Percentiles rank a stretch among this genome's conserved stretches.
Conservation (phyloP, 176 grass and related monocot species). For the Oryza glaberrima region DNA sequence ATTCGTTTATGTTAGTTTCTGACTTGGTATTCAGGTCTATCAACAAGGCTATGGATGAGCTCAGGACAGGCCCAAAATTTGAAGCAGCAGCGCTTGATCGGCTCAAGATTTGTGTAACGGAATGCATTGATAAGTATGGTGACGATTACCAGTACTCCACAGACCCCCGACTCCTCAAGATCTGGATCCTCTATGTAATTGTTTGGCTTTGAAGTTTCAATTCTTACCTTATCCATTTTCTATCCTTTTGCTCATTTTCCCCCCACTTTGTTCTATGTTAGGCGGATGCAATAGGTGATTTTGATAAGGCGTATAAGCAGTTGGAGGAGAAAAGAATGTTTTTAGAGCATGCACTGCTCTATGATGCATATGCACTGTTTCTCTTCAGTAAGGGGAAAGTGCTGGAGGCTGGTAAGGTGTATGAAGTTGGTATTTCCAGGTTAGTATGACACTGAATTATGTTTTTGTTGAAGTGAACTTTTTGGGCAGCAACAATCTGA, state of each 20-base stretch:
- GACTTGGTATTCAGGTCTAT: slow-evolving; percentile 70
- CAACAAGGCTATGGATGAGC: slow-evolving; percentile 48
- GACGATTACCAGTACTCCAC: slow-evolving; percentile 72
- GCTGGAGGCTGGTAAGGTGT: slow-evolving; percentile 68
- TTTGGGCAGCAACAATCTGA: slow-evolving; percentile 18
- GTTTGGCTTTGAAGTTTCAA: slow-evolving; percentile 21
- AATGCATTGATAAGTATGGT: slow-evolving; percentile 64
- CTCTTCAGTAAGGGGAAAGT: slow-evolving; percentile 51
- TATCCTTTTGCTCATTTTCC: slow-evolving; percentile 3
- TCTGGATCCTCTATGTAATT: slow-evolving; percentile 88
- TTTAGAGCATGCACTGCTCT: slow-evolving; percentile 72
- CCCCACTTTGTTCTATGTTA: slow-evolving; percentile 42
- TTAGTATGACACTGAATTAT: slow-evolving; percentile 35
- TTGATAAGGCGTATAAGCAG: slow-evolving; percentile 59
- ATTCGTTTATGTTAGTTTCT: slow-evolving; percentile 32
- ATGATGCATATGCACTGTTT: slow-evolving; percentile 80
- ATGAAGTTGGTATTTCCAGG: slow-evolving; percentile 66
- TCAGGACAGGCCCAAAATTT: slow-evolving; percentile 39
- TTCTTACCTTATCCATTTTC: not conserved
- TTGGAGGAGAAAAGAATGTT: slow-evolving; percentile 72
- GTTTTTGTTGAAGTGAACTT: not conserved
- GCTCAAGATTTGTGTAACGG: slow-evolving; percentile 62
- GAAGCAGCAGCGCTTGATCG: not conserved
- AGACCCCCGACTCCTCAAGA: slow-evolving; percentile 75
- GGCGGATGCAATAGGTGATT: slow-evolving; percentile 63